These are phyloP conservation scores for Fusarium sp. DNA, from an alignment of 2,329 filamentous ascomycete genomes.

Conservation along the genomic window DNA sequence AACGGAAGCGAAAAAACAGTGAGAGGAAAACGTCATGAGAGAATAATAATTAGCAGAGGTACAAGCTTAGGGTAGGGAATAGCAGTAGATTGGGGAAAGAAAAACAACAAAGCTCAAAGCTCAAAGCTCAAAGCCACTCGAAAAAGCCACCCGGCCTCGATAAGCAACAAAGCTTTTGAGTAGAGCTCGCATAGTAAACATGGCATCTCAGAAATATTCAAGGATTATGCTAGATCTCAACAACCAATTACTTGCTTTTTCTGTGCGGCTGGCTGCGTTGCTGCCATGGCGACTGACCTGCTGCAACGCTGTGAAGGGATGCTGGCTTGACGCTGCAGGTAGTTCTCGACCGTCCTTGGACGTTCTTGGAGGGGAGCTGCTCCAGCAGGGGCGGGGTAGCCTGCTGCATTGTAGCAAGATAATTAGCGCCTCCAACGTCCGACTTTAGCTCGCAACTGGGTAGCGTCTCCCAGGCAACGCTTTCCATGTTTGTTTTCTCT, in stretches of 20 bases:
- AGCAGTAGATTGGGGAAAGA: not conserved
- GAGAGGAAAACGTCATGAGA: slow-evolving; percentile 36
- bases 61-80: slow-evolving; percentile 36
- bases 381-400: slow-evolving; percentile 45
- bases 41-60: not conserved
- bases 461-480: slow-evolving; percentile 46
- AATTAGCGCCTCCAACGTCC: slow-evolving; percentile 44
- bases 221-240: slow-evolving; percentile 43
- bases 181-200: slow-evolving; percentile 34
- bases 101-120: slow-evolving; percentile 34
- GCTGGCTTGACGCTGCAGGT: slow-evolving; percentile 18
- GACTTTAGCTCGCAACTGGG: slow-evolving; percentile 26
- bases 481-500: slow-evolving; percentile 49
- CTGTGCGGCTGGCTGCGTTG: slow-evolving; percentile 41
- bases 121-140: not conserved
- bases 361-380: slow-evolving; percentile 37
- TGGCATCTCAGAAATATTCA: slow-evolving; percentile 26
- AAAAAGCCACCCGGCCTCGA: not conserved
- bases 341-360: slow-evolving; percentile 30
- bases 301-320: slow-evolving; percentile 34
- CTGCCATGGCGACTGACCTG: slow-evolving; percentile 49
- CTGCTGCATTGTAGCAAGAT: slow-evolving; percentile 45
- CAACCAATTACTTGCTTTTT: slow-evolving; percentile 40
- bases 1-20: slow-evolving; percentile 17
- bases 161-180: not conserved